Evolutionary conservation across 1,139 yeast species (phyloP).

Genomic region (Yamadazyma membranifaciens): DNA sequence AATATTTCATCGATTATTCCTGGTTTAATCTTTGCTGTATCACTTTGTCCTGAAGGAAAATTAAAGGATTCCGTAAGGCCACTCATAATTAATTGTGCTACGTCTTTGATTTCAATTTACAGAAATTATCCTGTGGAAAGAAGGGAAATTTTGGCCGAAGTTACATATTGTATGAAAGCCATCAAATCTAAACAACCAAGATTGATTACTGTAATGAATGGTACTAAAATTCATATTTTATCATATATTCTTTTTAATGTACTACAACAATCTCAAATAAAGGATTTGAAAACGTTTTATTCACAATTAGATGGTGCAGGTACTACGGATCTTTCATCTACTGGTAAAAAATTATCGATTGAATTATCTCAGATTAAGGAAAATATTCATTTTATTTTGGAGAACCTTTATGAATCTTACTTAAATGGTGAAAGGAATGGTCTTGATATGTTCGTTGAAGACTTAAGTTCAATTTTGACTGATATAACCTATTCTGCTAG

Average conservation of each 20-base stretch:
- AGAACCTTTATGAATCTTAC: slow-evolving; percentile 2
- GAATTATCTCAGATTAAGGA: neutral
- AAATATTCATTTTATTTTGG: neutral
- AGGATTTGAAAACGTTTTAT: neutral
- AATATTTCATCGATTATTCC: slow-evolving; percentile 3
- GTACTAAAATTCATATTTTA: slow-evolving; percentile 2
- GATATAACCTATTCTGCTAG: neutral
- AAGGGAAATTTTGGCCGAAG: slow-evolving; percentile 3
- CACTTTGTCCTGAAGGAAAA: neutral
- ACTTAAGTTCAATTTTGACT: neutral
- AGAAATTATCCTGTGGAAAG: slow-evolving; percentile 6
- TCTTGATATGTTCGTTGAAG: slow-evolving; percentile 7
- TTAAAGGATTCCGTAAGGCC: slow-evolving; percentile 1
- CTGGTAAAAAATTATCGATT: neutral
- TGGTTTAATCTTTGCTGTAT: slow-evolving; percentile 1
- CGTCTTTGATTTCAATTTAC: slow-evolving; percentile 5
- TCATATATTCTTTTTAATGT: slow-evolving; percentile 3
- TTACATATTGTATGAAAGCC: neutral
- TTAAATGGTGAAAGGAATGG: slow-evolving; percentile 4
- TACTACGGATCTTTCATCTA: too few relatives aligned
- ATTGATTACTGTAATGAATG: neutral
- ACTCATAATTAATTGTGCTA: neutral
- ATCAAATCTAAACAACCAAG: slow-evolving; percentile 2
- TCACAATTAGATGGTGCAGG: neutral
- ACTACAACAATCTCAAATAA: neutral